These are phyloP conservation scores for Pisolithus albus DNA, from an alignment of 768 basidiomycete species.

Conservation along the genomic window DNA sequence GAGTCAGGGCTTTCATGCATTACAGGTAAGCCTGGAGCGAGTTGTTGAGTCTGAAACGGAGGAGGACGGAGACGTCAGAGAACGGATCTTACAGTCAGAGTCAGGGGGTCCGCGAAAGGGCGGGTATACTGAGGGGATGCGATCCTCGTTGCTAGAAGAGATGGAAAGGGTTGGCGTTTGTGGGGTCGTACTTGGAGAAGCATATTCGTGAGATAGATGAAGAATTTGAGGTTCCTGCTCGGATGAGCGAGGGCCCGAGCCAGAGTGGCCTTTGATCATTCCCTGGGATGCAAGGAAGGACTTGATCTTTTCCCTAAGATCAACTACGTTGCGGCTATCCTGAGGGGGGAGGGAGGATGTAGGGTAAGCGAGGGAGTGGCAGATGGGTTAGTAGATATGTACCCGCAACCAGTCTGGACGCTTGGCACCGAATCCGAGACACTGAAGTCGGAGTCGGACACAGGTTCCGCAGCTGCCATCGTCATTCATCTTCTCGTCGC, in stretches of 20 bases:
- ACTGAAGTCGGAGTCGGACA: constrained; percentile 72
- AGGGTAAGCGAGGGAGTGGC: constrained; percentile 7
- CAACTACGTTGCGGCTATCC: constrained; percentile 64
- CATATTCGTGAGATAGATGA: constrained; percentile 36
- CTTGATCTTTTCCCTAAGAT: constrained; percentile 74
- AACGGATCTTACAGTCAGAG: constrained; percentile 20
- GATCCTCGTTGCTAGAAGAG: constrained; percentile 34
- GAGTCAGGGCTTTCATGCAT: constrained; percentile 31
- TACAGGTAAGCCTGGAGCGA: constrained; percentile 19
- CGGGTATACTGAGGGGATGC: constrained; percentile 28
- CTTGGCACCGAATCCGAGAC: constrained; percentile 79
- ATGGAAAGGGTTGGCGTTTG: constrained; percentile 44
- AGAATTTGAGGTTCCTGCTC: constrained; percentile 56
- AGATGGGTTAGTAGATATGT: constrained; percentile 1
- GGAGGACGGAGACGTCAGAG: not conserved
- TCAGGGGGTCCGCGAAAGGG: constrained; percentile 21
- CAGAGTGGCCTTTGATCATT: constrained; percentile 86
- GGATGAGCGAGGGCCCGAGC: constrained; percentile 50
- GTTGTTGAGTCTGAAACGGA: not conserved
- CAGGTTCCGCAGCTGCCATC: constrained; percentile 70
- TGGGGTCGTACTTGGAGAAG: constrained; percentile 35
- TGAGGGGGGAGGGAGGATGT: constrained; percentile 19
- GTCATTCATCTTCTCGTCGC: constrained; percentile 63
- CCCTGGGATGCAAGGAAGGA: constrained; percentile 72
- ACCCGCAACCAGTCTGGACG: constrained; percentile 84